Evolutionary conservation across 2,329 filamentous ascomycete species (phyloP).

Genomic region (Xylaria sp.): DNA sequence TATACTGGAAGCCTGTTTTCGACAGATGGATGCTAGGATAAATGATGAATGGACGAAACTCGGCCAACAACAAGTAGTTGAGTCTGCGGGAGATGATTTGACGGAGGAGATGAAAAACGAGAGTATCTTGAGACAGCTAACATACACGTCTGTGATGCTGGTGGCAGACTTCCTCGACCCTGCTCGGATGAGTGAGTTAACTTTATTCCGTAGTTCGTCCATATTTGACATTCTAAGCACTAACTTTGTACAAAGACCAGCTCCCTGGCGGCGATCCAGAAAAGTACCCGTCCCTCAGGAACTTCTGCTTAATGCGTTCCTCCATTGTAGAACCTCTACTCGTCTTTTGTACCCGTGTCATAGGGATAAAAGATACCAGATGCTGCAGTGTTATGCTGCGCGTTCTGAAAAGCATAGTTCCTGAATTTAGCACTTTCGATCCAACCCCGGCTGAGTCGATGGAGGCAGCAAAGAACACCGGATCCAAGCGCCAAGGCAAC

Average conservation of each 20-base stretch:
- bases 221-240: constrained; percentile 22
- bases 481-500: constrained; percentile 38
- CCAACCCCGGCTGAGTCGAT: constrained; percentile 3
- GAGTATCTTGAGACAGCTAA: constrained; percentile 90
- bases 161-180: constrained; percentile 89
- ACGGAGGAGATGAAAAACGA: constrained; percentile 98
- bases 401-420: constrained; percentile 83
- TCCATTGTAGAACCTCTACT: constrained; percentile 86
- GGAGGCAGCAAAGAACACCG: constrained; percentile 3
- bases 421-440: constrained; percentile 65
- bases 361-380: constrained; percentile 86
- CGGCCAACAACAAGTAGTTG: constrained; percentile 64
- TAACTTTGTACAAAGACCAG: constrained; percentile 36
- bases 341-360: constrained; percentile 87
- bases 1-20: constrained; percentile 80
- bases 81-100: constrained; percentile 75
- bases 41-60: constrained; percentile 85
- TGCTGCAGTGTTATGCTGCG: constrained; percentile 86
- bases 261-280: constrained; percentile 37
- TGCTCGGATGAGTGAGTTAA: constrained; percentile 62
- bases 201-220: constrained; percentile 15
- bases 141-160: constrained; percentile 90
- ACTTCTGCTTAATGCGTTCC: constrained; percentile 80
- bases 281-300: constrained; percentile 68
- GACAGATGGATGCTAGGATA: constrained; percentile 86